Evolutionary conservation across 192 early-diverging fungal species (phyloP).

Genomic region (Backusella luteola): DNA sequence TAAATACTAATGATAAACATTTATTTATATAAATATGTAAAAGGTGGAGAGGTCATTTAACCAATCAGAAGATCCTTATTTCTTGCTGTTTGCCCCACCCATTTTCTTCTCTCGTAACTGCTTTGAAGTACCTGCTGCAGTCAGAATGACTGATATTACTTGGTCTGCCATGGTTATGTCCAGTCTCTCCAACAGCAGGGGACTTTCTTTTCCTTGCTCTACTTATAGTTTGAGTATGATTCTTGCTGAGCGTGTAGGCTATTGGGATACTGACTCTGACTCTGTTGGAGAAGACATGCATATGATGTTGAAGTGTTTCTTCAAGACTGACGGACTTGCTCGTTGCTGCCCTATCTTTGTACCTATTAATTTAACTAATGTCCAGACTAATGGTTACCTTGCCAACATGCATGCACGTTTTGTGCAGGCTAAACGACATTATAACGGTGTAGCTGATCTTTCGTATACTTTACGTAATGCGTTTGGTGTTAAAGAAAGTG

Average conservation of each 20-base stretch:
- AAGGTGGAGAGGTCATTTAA: slow-evolving; percentile 40
- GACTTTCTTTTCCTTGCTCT: slow-evolving; percentile 71
- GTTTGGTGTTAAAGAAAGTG: slow-evolving; percentile 10
- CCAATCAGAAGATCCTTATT: slow-evolving; percentile 46
- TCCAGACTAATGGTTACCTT: slow-evolving; percentile 53
- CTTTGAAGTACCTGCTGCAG: slow-evolving; percentile 67
- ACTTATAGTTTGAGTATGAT: slow-evolving; percentile 76
- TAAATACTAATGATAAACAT: neutral
- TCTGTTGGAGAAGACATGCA: slow-evolving; percentile 82
- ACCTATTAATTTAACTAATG: slow-evolving; percentile 67
- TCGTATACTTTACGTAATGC: slow-evolving; percentile 53
- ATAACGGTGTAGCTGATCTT: slow-evolving; percentile 73
- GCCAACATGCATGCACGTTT: slow-evolving; percentile 58
- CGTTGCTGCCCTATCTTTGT: slow-evolving; percentile 69
- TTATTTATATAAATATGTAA: slow-evolving; percentile 12
- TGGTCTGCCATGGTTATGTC: slow-evolving; percentile 78
- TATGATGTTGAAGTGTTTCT: slow-evolving; percentile 82
- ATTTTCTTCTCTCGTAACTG: slow-evolving; percentile 62
- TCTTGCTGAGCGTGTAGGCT: slow-evolving; percentile 64
- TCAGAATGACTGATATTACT: slow-evolving; percentile 69
- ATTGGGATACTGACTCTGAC: slow-evolving; percentile 77
- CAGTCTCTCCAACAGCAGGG: slow-evolving; percentile 59
- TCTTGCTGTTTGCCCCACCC: slow-evolving; percentile 43
- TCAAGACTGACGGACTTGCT: slow-evolving; percentile 64
- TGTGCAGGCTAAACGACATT: slow-evolving; percentile 70